Percentiles rank a stretch among this genome's conserved stretches.
phyloP scores from a whole-genome alignment of 768 basidiomycete genomes.

The Leccinum barrowsii region DNA sequence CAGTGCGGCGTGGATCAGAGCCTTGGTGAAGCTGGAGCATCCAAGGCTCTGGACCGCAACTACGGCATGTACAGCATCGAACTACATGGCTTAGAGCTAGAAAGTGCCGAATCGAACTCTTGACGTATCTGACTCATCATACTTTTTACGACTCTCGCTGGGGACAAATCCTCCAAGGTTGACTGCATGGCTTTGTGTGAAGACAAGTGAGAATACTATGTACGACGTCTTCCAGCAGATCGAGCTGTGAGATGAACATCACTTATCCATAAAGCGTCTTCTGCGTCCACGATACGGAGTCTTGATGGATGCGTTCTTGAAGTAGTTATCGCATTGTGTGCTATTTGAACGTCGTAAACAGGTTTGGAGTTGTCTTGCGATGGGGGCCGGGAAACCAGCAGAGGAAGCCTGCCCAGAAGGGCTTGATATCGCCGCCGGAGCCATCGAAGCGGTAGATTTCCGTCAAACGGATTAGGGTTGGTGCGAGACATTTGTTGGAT shows the following conservation, averaged over 20 bases:
- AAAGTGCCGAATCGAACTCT: slow-evolving; percentile 37
- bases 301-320: slow-evolving; percentile 15
- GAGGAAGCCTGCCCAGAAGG: slow-evolving; percentile 59
- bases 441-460: slow-evolving; percentile 26
- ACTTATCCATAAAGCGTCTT: slow-evolving; percentile 37
- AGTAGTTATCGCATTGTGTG: slow-evolving; percentile 28
- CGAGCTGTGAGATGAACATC: slow-evolving; percentile 4
- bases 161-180: not conserved
- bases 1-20: slow-evolving; percentile 79
- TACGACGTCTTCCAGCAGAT: not conserved
- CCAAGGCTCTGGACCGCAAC: slow-evolving; percentile 60
- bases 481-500: not conserved
- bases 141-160: slow-evolving; percentile 5
- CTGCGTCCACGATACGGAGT: slow-evolving; percentile 23
- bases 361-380: slow-evolving; percentile 1
- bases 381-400: slow-evolving; percentile 38
- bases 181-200: not conserved
- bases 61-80: slow-evolving; percentile 91
- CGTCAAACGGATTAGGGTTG: slow-evolving; percentile 16
- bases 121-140: slow-evolving; percentile 20
- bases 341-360: slow-evolving; percentile 31
- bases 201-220: not conserved
- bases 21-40: slow-evolving; percentile 45
- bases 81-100: slow-evolving; percentile 75
- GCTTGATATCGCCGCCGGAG: slow-evolving; percentile 53